phyloP scores from a whole-genome alignment of 495 filamentous ascomycete genomes.

The Neurospora sp. region DNA sequence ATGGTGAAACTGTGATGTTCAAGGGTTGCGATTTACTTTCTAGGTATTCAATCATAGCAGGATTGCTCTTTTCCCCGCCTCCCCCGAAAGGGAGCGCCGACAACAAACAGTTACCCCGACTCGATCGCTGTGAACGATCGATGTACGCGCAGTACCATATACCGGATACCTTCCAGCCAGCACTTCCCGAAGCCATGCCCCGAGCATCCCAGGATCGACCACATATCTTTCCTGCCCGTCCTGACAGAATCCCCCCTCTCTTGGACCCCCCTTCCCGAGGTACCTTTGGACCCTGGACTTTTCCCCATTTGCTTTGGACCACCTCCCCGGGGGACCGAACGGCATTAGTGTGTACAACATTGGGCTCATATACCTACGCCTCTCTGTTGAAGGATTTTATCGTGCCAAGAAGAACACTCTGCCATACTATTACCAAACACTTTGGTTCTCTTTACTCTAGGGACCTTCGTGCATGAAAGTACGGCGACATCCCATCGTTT shows the following conservation, averaged over 20 bases:
- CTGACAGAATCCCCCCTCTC: background rate
- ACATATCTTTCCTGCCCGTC: background rate
- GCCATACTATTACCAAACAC: constrained; percentile 93
- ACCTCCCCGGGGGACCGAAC: constrained; percentile 13
- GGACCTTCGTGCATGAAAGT: constrained; percentile 79
- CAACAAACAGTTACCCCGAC: background rate
- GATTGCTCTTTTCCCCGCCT: background rate
- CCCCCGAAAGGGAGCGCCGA: background rate
- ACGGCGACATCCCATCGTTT: constrained; percentile 51
- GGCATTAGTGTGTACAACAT: constrained; percentile 99
- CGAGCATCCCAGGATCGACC: background rate
- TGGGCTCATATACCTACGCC: constrained; percentile 57
- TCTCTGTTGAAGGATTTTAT: constrained; percentile 89
- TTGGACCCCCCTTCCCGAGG: background rate
- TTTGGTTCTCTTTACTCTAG: constrained; percentile 45
- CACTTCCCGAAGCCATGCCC: background rate
- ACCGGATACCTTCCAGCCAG: background rate
- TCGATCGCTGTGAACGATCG: background rate
- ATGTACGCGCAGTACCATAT: background rate
- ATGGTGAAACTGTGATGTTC: background rate
- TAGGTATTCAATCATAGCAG: background rate
- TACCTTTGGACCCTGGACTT: background rate
- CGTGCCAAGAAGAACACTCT: constrained; percentile 73
- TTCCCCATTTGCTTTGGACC: background rate
- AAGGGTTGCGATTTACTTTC: background rate